Evolutionary conservation across 306 rosid genomes (phyloP).

Genomic region (Casuarina glauca): DNA sequence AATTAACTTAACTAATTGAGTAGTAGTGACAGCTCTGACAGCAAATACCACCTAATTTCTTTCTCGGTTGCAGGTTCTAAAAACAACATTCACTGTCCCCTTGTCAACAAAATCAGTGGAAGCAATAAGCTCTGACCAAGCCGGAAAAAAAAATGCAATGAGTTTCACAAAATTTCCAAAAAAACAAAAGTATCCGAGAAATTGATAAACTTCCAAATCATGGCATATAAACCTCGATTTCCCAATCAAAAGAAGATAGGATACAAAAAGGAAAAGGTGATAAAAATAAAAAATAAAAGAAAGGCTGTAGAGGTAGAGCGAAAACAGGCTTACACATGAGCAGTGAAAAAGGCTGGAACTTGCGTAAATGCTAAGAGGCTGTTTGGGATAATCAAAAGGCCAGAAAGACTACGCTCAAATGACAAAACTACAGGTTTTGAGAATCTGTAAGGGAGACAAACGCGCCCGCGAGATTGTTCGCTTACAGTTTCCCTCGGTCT

Average conservation of each 20-base stretch:
- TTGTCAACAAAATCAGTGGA: slow-evolving; percentile 82
- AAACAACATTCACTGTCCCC: slow-evolving; percentile 67
- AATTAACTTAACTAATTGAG: slow-evolving; percentile 68
- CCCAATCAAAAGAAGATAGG: background rate
- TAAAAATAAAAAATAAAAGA: background rate
- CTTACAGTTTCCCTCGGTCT: too few species aligned
- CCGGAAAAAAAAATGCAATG: slow-evolving; percentile 2
- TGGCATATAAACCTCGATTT: background rate
- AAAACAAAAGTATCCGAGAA: slow-evolving; percentile 6
- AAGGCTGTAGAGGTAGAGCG: background rate
- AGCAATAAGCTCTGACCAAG: slow-evolving; percentile 51
- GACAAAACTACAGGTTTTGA: too few species aligned
- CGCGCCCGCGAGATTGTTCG: too few species aligned
- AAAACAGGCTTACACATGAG: background rate
- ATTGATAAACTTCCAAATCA: background rate
- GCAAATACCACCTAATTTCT: slow-evolving; percentile 74
- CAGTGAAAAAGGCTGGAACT: background rate
- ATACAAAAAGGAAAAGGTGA: background rate
- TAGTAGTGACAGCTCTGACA: slow-evolving; percentile 73
- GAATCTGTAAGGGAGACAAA: too few species aligned
- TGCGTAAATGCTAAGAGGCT: background rate
- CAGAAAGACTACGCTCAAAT: too few species aligned
- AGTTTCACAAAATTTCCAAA: slow-evolving; percentile 13
- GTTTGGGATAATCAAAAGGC: too few species aligned
- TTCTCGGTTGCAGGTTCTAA: slow-evolving; percentile 82